These are phyloP conservation scores for Heimioporus sp. DNA, from an alignment of 768 basidiomycete genomes.

Conservation along the genomic window DNA sequence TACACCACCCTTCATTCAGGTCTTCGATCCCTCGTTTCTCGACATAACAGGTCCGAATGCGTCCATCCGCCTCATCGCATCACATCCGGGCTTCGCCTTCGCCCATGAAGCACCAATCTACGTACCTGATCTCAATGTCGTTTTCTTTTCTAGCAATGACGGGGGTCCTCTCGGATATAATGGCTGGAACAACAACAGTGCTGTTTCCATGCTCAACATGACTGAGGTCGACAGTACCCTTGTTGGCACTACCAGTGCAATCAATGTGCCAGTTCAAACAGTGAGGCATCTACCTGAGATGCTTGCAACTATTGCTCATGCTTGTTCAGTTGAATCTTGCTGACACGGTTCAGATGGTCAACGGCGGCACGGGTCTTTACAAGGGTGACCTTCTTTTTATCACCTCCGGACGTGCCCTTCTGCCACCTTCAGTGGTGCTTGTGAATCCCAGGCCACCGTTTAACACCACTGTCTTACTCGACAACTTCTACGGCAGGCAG, in stretches of 20 bases:
- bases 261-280: constrained; percentile 51
- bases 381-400: constrained; percentile 56
- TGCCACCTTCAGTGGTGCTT: constrained; percentile 61
- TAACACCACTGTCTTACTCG: constrained; percentile 67
- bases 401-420: constrained; percentile 61
- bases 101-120: constrained; percentile 82
- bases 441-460: constrained; percentile 64
- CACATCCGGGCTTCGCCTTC: constrained; percentile 63
- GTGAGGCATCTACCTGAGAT: constrained; percentile 19
- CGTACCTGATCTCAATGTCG: constrained; percentile 57
- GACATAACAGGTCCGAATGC: constrained; percentile 56
- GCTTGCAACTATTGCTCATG: background rate
- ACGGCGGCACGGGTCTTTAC: constrained; percentile 65
- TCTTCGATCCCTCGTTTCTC: constrained; percentile 54
- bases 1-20: constrained; percentile 57
- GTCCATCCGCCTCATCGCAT: constrained; percentile 58
- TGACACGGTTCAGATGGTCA: constrained; percentile 64
- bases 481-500: constrained; percentile 79
- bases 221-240: constrained; percentile 49
- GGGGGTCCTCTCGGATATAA: constrained; percentile 66
- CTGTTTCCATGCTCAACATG: constrained; percentile 61
- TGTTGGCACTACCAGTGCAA: constrained; percentile 29
- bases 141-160: constrained; percentile 72
- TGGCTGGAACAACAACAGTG: constrained; percentile 61
- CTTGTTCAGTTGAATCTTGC: constrained; percentile 52